These are phyloP conservation scores for Taiwanofungus camphoratus DNA, from an alignment of 1,284 basidiomycete species.

Conservation along the genomic window DNA sequence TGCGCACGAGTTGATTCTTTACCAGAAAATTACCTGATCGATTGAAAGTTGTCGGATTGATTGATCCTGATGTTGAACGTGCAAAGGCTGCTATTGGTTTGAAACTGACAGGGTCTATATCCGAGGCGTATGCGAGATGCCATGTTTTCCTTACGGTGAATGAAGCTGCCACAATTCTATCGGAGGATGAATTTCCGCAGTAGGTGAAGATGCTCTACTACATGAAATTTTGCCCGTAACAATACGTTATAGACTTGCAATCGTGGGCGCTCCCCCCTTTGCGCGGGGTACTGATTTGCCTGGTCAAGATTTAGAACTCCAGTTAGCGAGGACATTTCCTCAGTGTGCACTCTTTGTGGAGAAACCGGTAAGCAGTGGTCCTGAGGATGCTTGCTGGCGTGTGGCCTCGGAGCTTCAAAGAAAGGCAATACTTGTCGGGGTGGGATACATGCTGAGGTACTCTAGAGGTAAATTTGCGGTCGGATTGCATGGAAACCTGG, in stretches of 20 bases:
- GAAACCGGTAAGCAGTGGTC: constrained; percentile 41
- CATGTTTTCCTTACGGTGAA: constrained; percentile 11
- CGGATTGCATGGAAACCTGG: neutral
- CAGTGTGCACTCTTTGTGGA: constrained; percentile 51
- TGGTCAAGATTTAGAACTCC: constrained; percentile 51
- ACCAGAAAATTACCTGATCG: constrained; percentile 14
- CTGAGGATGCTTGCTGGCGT: constrained; percentile 19
- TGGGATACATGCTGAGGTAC: constrained; percentile 49
- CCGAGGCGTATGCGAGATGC: constrained; percentile 11
- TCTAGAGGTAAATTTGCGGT: constrained; percentile 30
- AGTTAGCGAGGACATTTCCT: constrained; percentile 51
- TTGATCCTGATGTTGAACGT: constrained; percentile 16
- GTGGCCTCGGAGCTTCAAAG: constrained; percentile 14
- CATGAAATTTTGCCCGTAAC: neutral
- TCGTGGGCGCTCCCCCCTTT: constrained; percentile 53
- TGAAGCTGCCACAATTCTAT: constrained; percentile 9
- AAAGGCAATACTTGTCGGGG: constrained; percentile 17
- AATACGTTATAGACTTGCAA: constrained; percentile 34
- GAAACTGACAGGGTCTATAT: constrained; percentile 8
- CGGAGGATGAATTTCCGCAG: constrained; percentile 8
- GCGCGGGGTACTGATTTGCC: constrained; percentile 44
- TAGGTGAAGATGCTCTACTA: constrained; percentile 1
- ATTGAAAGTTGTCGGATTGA: constrained; percentile 16
- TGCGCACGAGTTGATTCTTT: neutral
- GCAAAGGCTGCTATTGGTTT: constrained; percentile 12